These are phyloP conservation scores for Schizochytrium sp. DNA, from an alignment of 108 stramenopile species.

Conservation along the genomic window DNA sequence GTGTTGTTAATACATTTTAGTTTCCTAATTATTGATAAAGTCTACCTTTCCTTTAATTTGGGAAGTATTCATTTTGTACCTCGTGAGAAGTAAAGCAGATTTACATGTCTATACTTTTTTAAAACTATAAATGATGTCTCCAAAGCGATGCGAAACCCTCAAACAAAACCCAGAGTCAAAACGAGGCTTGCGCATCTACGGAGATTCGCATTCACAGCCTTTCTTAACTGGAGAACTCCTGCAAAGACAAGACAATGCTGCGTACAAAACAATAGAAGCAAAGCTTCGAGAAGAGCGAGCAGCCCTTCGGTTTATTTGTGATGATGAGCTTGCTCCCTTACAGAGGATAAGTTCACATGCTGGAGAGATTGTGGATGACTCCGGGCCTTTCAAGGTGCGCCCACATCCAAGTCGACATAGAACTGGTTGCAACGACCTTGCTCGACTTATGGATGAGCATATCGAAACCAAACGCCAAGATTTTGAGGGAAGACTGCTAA, in stretches of 20 bases:
- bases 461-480: not conserved
- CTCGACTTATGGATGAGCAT: not conserved
- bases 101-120: too few relatives aligned
- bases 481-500: not conserved
- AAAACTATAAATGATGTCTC: too few relatives aligned
- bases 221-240: not conserved
- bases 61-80: too few relatives aligned
- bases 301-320: not conserved
- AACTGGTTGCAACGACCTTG: slow-evolving; percentile 18
- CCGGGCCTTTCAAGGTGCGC: not conserved
- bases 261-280: not conserved
- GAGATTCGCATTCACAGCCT: too few relatives aligned
- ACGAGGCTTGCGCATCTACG: too few relatives aligned
- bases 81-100: too few relatives aligned
- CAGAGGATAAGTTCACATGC: not conserved
- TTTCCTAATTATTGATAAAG: too few relatives aligned
- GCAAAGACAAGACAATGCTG: not conserved
- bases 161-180: too few relatives aligned
- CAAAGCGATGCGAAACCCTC: too few relatives aligned
- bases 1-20: too few relatives aligned
- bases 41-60: too few relatives aligned
- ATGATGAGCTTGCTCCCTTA: not conserved
- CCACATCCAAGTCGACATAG: not conserved
- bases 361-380: too few relatives aligned
- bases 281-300: not conserved